These are phyloP conservation scores for Mucor indicus DNA, from an alignment of 371 early-diverging fungal species.

Conservation along the genomic window DNA sequence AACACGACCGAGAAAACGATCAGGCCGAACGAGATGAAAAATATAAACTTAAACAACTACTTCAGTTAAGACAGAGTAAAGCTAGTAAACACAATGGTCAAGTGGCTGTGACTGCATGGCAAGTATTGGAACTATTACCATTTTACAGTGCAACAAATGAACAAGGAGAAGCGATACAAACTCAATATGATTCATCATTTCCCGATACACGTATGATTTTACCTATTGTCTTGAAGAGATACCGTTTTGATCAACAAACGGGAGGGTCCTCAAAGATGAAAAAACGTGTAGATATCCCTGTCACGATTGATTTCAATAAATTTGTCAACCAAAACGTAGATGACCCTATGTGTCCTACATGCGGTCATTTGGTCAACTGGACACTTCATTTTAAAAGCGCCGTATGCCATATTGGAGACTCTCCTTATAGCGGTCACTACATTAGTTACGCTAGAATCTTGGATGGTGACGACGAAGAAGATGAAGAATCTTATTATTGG, in stretches of 20 bases:
- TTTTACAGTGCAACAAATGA: constrained; percentile 58
- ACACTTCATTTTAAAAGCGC: constrained; percentile 53
- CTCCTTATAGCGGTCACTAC: constrained; percentile 53
- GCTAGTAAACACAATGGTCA: neutral
- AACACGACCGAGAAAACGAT: neutral
- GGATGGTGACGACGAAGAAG: neutral
- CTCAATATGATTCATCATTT: constrained; percentile 39
- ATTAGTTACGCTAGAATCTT: constrained; percentile 42
- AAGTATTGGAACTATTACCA: constrained; percentile 52
- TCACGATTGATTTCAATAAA: constrained; percentile 46
- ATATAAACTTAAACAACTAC: neutral
- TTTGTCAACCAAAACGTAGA: constrained; percentile 44
- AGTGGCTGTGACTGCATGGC: constrained; percentile 55
- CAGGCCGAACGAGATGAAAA: neutral
- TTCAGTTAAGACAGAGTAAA: neutral
- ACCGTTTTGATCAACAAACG: constrained; percentile 24
- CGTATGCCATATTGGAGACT: constrained; percentile 52
- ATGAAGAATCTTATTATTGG: constrained; percentile 2
- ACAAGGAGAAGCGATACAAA: constrained; percentile 37
- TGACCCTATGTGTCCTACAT: constrained; percentile 22
- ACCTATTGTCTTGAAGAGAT: constrained; percentile 55
- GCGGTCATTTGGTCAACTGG: constrained; percentile 34
- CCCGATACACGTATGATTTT: constrained; percentile 51
- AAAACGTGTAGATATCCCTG: constrained; percentile 42
- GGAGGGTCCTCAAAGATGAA: constrained; percentile 35